Evolutionary conservation across 1,284 basidiomycete genomes (phyloP).

Genomic region (Leccinum insolens): DNA sequence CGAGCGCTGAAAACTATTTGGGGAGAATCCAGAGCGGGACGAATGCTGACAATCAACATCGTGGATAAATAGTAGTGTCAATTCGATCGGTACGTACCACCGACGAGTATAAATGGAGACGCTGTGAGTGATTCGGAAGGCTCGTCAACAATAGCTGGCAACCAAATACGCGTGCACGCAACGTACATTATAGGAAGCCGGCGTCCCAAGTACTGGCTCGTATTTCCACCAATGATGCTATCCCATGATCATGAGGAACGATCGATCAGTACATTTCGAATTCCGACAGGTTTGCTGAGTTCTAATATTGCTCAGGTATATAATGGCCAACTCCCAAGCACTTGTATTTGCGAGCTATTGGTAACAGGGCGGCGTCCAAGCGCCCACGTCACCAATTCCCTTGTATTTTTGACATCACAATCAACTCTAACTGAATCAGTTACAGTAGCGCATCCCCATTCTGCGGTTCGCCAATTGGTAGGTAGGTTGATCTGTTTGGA

Average conservation of each 20-base stretch:
- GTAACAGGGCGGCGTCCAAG: too few species aligned
- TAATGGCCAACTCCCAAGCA: too few species aligned
- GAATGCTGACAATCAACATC: constrained; percentile 44
- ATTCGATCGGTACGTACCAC: constrained; percentile 24
- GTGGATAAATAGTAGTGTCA: constrained; percentile 42
- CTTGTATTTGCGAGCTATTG: too few species aligned
- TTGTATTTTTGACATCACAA: not conserved
- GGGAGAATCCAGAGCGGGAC: constrained; percentile 89
- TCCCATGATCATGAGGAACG: constrained; percentile 68
- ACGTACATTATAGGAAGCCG: constrained; percentile 81
- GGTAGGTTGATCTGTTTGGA: not conserved
- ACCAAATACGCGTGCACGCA: not conserved
- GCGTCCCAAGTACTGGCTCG: constrained; percentile 87
- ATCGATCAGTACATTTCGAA: constrained; percentile 31
- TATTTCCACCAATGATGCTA: constrained; percentile 76
- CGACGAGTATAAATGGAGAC: constrained; percentile 50
- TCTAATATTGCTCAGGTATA: too few species aligned
- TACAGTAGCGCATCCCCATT: not conserved
- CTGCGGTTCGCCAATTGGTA: not conserved
- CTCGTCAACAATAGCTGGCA: not conserved
- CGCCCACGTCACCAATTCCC: not conserved
- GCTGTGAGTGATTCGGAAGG: not conserved
- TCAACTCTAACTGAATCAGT: not conserved
- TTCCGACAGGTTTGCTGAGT: too few species aligned
- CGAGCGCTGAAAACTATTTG: constrained; percentile 66